Evolutionary conservation across 371 early-diverging fungal genomes (phyloP), one percentile per base, ranked within the genome.

Genomic region (Circinella umbellata): DNA sequence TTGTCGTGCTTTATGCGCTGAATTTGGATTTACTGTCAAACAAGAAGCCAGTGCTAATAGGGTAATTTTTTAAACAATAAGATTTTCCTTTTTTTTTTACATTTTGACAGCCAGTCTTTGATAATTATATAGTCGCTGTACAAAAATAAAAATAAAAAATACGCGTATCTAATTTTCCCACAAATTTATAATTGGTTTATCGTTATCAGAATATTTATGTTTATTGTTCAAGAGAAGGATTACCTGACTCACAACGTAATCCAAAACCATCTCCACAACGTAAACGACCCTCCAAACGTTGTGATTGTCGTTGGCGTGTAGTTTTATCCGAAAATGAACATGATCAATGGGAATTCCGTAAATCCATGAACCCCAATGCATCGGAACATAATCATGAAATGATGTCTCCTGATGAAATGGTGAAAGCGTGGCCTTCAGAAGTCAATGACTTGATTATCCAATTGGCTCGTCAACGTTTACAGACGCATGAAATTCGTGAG

Each of bases 271-370:
- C 79, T 18, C 72, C 74, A 35, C 84, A 85, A 73, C 77, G 86
- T 55, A 86, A 87, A 69, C 82, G 86, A 61, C 75, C 85, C 0
- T 81, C 84, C 18, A 80, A 82, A 71, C 79, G 84, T 54, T 85
- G 83, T 65, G 86, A 86, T 68, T 88, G 88, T 74, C 81, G 83
- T 66, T 88, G 89, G 88, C 79, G 84, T 39, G 83, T 87, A 9
- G 83, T 86, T 0, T 64, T 88, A 15, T 83, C 78, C 63, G 81
- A 86, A 71, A 81, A 81, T 17, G 81, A 81, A 35, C 71, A 80
- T n/a, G 76, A 74, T 42, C 66, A 64, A 47, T 88, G 86, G 86
- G 76, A 80, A 35, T 88, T 88, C 66, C 74, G 86, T 27, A 81
- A 83, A 71, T 84, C 86, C 51, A 73, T 81, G 73, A 87, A 86